These are phyloP conservation scores for Leccinum griseonigrum DNA, from an alignment of 1,284 basidiomycete species.

Conservation along the genomic window DNA sequence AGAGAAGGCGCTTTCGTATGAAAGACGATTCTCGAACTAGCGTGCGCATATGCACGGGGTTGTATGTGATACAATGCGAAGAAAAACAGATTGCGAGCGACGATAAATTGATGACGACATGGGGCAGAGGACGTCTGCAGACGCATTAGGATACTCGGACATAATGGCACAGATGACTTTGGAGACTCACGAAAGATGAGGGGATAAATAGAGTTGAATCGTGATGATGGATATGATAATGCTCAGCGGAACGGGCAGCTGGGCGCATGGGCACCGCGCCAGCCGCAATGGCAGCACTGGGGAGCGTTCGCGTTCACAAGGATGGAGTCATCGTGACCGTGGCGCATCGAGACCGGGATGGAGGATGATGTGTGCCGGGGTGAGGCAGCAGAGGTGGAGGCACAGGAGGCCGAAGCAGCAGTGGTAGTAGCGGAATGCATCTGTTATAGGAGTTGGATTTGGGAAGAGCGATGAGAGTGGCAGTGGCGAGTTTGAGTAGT, in stretches of 20 bases:
- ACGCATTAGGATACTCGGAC: constrained; percentile 2
- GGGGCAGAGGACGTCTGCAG: constrained; percentile 17
- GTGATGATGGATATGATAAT: constrained; percentile 6
- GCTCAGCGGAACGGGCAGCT: constrained; percentile 59
- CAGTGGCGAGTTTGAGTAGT: not conserved
- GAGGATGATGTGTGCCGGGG: constrained; percentile 13
- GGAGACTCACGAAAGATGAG: constrained; percentile 22
- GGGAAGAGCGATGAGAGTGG: not conserved
- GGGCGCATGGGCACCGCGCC: constrained; percentile 62
- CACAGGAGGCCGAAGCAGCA: constrained; percentile 7
- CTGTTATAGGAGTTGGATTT: not conserved
- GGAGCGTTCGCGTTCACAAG: constrained; percentile 46
- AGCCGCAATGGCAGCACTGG: constrained; percentile 76
- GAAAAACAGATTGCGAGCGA: constrained; percentile 33
- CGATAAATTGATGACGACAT: constrained; percentile 30
- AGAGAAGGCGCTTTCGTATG: not conserved
- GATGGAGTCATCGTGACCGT: constrained; percentile 18
- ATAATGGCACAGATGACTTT: not conserved
- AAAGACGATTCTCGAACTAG: constrained; percentile 19
- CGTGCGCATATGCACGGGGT: constrained; percentile 36
- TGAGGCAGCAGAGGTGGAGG: constrained; percentile 11
- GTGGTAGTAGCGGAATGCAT: constrained; percentile 23
- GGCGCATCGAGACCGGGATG: constrained; percentile 23
- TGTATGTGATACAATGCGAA: constrained; percentile 32
- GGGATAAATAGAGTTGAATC: constrained; percentile 28